phyloP scores from a whole-genome alignment of 148 eudicot genomes.

The Vaccinium corymbosum region DNA sequence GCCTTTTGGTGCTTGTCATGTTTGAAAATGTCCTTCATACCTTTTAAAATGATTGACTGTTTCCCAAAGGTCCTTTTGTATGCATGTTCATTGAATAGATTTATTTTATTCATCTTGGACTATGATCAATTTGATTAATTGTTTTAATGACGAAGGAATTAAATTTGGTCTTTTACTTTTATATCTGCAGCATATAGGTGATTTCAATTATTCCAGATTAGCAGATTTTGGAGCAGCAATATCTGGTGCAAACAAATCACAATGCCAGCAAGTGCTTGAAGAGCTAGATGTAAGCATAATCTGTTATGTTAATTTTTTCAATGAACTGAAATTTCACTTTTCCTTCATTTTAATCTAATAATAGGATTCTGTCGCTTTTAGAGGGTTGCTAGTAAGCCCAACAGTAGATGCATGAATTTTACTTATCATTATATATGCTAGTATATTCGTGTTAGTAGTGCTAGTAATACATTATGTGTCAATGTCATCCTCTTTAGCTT shows the following conservation, averaged over 20 bases:
- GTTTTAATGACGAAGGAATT: not conserved
- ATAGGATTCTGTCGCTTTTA: not conserved
- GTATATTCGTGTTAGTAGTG: not conserved
- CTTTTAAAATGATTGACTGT: not conserved
- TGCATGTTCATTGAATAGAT: not conserved
- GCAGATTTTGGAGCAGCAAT: constrained; percentile 99
- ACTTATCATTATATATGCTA: not conserved
- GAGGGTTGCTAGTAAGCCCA: not conserved
- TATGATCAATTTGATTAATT: not conserved
- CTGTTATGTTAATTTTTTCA: not conserved
- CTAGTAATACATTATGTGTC: not conserved
- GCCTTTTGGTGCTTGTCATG: not conserved
- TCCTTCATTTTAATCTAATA: not conserved
- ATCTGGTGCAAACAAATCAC: constrained; percentile 79
- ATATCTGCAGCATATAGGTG: constrained; percentile 81
- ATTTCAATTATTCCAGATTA: constrained; percentile 85
- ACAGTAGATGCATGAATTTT: not conserved
- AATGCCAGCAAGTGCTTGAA: constrained; percentile 90
- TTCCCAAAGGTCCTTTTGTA: not conserved
- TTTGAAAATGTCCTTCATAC: not conserved
- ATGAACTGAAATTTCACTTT: not conserved
- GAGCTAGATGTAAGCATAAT: constrained; percentile 83
- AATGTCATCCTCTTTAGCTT: not conserved
- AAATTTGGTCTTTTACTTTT: constrained; percentile 11
- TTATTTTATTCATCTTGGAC: not conserved